Base-by-base conservation (phyloP, 176 grass and related monocot genomes). In the Phoenix dactylifera region DNA sequence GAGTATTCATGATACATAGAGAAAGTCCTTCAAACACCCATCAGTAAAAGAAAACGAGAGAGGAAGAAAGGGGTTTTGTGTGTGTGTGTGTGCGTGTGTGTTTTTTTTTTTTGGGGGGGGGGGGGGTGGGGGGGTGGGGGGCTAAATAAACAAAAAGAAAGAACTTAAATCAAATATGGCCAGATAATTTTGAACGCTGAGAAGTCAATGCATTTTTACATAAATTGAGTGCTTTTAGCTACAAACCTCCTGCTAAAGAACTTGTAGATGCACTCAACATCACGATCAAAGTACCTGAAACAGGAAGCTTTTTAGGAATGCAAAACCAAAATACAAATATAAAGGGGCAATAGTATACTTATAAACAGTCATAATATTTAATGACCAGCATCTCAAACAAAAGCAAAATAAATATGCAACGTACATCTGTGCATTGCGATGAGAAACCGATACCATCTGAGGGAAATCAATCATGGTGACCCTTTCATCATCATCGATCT, bases 391-490 rank as follows among this genome's bases (percentile, higher is more conserved):
- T 12, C 0, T 54, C n/a, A 56, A 53, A 4, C 19, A 68, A 35
- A 10, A 55, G 35, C 14, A 18, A 59, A 48, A 35, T n/a, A 35
- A 14, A 32, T 35, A 26, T 35, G 30, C 0, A 50, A 25, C 71
- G 68, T 91, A 97, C 84, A 97, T 97, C 60, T 97, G 70, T 70
- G 93, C 87, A 83, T 97, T 97, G 61, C 73, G 81, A 74, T 92
- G 87, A 24, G 84, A 86, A 78, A 91, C 93, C 66, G 93, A 97
- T 39, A 97, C 93, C 93, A 92, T 92, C 72, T 97, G 93, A 23
- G 84, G 93, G 60, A 97, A 97, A 76, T 97, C 93, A 54, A 97
- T 97, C 77, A 97, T 63, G 0, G 87, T 91, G 56, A 92, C 69
- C 22, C 82, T 88, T 69, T 92, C 93, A 80, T 85, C 74, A 60